phyloP scores from a whole-genome alignment of 345 rosid genomes.

The Moricandia arvensis region DNA sequence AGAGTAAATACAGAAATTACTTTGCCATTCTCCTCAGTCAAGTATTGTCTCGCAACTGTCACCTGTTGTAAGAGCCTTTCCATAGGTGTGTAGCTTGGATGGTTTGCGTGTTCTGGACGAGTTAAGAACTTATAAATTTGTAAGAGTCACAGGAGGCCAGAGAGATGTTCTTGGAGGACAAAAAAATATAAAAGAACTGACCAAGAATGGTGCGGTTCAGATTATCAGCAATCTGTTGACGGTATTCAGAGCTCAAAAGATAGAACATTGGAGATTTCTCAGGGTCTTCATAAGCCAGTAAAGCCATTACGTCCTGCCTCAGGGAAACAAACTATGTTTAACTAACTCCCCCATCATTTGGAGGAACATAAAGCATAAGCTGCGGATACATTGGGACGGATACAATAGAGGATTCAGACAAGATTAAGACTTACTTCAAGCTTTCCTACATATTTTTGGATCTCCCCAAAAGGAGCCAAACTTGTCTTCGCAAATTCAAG shows the following conservation, averaged over 20 bases:
- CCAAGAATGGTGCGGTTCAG: conserved; percentile 87
- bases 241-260: conserved; percentile 72
- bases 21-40: conserved; percentile 73
- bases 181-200: conserved; percentile 36
- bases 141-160: background rate
- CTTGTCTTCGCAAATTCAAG: conserved; percentile 78
- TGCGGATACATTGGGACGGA: conserved; percentile 3
- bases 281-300: conserved; percentile 92
- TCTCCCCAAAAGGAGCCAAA: conserved; percentile 72
- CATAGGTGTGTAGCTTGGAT: conserved; percentile 73
- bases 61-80: conserved; percentile 86
- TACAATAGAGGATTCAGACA: background rate
- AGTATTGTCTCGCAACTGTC: conserved; percentile 65
- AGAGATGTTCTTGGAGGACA: background rate
- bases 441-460: conserved; percentile 67
- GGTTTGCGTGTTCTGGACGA: conserved; percentile 61
- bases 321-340: conserved; percentile 24
- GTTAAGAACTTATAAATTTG: conserved; percentile 18
- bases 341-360: conserved; percentile 14
- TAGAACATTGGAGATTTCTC: conserved; percentile 90
- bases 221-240: conserved; percentile 74
- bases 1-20: conserved; percentile 39
- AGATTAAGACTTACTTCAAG: conserved; percentile 68
- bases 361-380: background rate
- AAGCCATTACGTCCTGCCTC: conserved; percentile 74